Conservation (phyloP, 768 basidiomycete species). For the Strobilomyces confusus region DNA sequence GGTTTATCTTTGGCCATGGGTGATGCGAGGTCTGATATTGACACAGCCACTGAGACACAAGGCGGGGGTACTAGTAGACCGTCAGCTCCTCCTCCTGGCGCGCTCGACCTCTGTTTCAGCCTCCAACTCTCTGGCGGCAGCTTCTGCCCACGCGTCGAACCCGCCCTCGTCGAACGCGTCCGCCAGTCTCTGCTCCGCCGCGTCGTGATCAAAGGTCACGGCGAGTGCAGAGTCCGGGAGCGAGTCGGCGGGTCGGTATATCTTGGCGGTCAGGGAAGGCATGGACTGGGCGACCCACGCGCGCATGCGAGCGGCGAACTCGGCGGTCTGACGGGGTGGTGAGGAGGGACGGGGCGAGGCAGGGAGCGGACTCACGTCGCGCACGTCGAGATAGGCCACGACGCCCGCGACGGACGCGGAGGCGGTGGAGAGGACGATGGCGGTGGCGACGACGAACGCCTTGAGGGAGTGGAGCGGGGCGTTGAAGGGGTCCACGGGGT, state of each 20-base stretch:
- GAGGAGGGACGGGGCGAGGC: neutral
- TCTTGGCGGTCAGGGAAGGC: constrained; percentile 47
- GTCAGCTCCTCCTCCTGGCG: constrained; percentile 13
- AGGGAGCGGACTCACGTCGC: constrained; percentile 38
- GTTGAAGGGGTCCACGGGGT: constrained; percentile 37
- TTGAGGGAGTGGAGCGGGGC: constrained; percentile 54
- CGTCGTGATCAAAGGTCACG: constrained; percentile 25
- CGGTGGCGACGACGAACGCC: constrained; percentile 64
- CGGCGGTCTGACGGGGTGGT: constrained; percentile 40
- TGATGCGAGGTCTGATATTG: neutral
- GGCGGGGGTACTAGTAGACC: neutral
- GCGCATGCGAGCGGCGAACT: constrained; percentile 61
- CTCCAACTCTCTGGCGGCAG: too few species aligned
- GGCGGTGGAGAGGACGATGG: constrained; percentile 49
- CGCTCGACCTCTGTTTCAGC: constrained; percentile 35
- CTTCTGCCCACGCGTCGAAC: constrained; percentile 48
- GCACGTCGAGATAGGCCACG: constrained; percentile 49
- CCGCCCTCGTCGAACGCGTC: constrained; percentile 60
- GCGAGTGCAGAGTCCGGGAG: neutral
- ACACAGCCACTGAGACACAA: constrained; percentile 1
- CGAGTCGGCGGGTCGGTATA: constrained; percentile 41
- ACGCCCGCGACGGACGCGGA: constrained; percentile 44
- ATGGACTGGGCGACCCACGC: constrained; percentile 41
- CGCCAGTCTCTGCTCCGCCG: constrained; percentile 49
- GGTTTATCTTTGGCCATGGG: constrained; percentile 4